phyloP scores from a whole-genome alignment of 768 basidiomycete species.

The Paxillus involutus region DNA sequence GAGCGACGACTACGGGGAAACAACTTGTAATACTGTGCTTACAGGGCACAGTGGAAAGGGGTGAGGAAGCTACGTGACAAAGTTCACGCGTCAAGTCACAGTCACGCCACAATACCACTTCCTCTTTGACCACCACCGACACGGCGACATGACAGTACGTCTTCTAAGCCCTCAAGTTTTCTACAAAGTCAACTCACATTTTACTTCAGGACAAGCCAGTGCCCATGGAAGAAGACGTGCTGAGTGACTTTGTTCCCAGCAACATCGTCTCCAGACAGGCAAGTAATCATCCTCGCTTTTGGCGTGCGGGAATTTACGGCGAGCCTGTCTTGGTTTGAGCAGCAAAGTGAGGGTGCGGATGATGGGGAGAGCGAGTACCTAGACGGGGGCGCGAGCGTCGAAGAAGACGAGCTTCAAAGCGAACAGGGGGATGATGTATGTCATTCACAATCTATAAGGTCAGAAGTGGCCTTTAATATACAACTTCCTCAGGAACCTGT shows the following conservation, averaged over 20 bases:
- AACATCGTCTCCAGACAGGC: slow-evolving; percentile 91
- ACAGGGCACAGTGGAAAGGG: neutral
- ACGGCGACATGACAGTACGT: slow-evolving; percentile 22
- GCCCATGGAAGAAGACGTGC: slow-evolving; percentile 69
- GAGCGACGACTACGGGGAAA: too few species aligned
- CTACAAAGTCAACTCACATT: neutral
- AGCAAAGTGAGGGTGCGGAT: slow-evolving; percentile 69
- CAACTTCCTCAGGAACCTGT: slow-evolving; percentile 16
- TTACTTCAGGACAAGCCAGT: slow-evolving; percentile 11
- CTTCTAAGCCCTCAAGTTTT: neutral
- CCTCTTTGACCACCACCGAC: slow-evolving; percentile 22
- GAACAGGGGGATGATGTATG: slow-evolving; percentile 44
- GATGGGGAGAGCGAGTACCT: slow-evolving; percentile 70
- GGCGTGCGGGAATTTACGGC: slow-evolving; percentile 6
- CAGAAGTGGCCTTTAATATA: slow-evolving; percentile 4
- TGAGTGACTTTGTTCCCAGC: slow-evolving; percentile 88
- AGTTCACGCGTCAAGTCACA: slow-evolving; percentile 23
- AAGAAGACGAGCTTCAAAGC: slow-evolving; percentile 63
- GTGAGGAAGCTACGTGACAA: slow-evolving; percentile 6
- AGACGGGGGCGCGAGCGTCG: slow-evolving; percentile 52
- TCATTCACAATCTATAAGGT: slow-evolving; percentile 1
- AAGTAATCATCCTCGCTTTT: slow-evolving; percentile 16
- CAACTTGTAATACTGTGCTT: too few species aligned
- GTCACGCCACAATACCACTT: slow-evolving; percentile 15
- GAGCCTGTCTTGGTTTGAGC: slow-evolving; percentile 24